These are phyloP conservation scores for Candida easanensis DNA, from an alignment of 805 yeast species.

Conservation along the genomic window DNA sequence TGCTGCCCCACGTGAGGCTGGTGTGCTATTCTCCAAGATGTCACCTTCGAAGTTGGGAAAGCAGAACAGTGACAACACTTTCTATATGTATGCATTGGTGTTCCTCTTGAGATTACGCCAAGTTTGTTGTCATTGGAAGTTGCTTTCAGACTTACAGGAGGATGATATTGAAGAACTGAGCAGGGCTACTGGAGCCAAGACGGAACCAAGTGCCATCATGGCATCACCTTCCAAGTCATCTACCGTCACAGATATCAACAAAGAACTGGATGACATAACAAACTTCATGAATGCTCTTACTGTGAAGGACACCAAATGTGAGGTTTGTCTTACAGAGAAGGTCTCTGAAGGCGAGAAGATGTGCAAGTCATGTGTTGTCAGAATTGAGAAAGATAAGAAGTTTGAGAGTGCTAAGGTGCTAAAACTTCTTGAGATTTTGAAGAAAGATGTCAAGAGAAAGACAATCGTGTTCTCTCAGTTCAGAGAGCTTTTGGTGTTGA, in stretches of 20 bases:
- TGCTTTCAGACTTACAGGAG: conserved; percentile 14
- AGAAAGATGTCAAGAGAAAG: conserved; percentile 33
- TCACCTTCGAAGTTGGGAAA: conserved; percentile 15
- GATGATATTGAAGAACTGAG: conserved; percentile 17
- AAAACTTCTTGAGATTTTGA: conserved; percentile 33
- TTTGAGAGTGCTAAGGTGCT: conserved; percentile 34
- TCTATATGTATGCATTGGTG: conserved; percentile 28
- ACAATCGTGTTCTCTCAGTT: conserved; percentile 47
- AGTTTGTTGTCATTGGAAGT: conserved; percentile 34
- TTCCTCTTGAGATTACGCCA: conserved; percentile 36
- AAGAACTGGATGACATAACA: conserved; percentile 22
- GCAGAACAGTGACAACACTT: conserved; percentile 7
- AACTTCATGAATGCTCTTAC: conserved; percentile 22
- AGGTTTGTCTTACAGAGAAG: conserved; percentile 19
- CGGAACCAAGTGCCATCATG: not conserved
- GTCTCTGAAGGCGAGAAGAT: conserved; percentile 12
- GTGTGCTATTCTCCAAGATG: conserved; percentile 7
- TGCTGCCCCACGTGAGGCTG: conserved; percentile 6
- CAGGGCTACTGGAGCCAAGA: conserved; percentile 2
- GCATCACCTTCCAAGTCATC: conserved; percentile 15
- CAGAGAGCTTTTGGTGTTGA: conserved; percentile 32
- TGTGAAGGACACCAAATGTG: conserved; percentile 25
- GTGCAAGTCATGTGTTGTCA: conserved; percentile 17
- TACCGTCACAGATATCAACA: conserved; percentile 9
- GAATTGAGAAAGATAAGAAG: conserved; percentile 16